phyloP scores from a whole-genome alignment of 768 basidiomycete genomes.

The Xerocomellus amylosporus region DNA sequence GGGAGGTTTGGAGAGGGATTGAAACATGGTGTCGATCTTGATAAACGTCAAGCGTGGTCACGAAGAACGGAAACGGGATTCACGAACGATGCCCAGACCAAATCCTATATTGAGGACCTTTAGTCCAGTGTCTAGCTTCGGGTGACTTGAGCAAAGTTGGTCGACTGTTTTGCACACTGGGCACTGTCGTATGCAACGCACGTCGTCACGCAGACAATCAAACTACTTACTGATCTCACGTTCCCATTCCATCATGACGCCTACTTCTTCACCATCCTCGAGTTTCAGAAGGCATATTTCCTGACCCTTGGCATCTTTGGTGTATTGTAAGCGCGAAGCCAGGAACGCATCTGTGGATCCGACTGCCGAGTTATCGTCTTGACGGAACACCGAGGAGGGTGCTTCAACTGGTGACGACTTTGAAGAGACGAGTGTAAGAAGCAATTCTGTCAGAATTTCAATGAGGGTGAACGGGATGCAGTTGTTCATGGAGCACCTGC shows the following conservation, averaged over 20 bases:
- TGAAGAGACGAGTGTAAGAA: constrained; percentile 61
- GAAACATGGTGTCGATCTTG: constrained; percentile 84
- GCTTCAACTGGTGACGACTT: constrained; percentile 30
- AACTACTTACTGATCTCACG: constrained; percentile 60
- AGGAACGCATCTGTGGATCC: constrained; percentile 71
- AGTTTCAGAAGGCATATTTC: constrained; percentile 73
- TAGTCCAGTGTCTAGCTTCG: constrained; percentile 44
- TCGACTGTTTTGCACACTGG: constrained; percentile 77
- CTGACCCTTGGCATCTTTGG: constrained; percentile 68
- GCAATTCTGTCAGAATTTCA: constrained; percentile 51
- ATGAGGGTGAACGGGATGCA: constrained; percentile 2
- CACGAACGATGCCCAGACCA: constrained; percentile 82
- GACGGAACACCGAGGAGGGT: constrained; percentile 41
- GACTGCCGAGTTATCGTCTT: constrained; percentile 53
- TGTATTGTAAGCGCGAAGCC: constrained; percentile 63
- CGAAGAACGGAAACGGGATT: not conserved
- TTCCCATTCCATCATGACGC: constrained; percentile 99
- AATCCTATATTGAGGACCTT: constrained; percentile 90
- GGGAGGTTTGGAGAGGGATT: constrained; percentile 57
- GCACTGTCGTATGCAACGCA: constrained; percentile 20
- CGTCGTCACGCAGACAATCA: not conserved
- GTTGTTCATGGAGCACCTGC: constrained; percentile 53
- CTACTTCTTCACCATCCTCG: constrained; percentile 70
- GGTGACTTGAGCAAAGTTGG: constrained; percentile 54
- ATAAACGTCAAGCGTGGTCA: constrained; percentile 3